Percentiles rank a stretch among this genome's conserved stretches.
These are phyloP conservation scores for Suillus cothurnatus DNA, from an alignment of 768 basidiomycete genomes.

Conservation along the genomic window DNA sequence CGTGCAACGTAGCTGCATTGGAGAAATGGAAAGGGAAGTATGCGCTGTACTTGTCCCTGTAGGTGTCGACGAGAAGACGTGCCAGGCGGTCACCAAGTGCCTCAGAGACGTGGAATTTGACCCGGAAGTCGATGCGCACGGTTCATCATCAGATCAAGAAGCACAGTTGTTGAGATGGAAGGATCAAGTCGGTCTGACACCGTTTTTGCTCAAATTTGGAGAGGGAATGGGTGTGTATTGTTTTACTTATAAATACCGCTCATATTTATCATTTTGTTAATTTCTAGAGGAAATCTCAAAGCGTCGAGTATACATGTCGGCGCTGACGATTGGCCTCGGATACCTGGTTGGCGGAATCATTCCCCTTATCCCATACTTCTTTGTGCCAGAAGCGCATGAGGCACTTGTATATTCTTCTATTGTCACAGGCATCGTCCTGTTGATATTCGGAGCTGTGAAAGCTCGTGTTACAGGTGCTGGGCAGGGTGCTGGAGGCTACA, in stretches of 20 bases:
- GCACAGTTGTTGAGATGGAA: slow-evolving; percentile 62
- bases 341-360: slow-evolving; percentile 94
- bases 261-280: background rate
- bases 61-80: slow-evolving; percentile 85
- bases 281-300: slow-evolving; percentile 84
- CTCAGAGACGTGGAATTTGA: slow-evolving; percentile 69
- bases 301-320: slow-evolving; percentile 82
- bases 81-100: slow-evolving; percentile 76
- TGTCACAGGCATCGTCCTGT: slow-evolving; percentile 77
- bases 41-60: slow-evolving; percentile 83
- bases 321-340: slow-evolving; percentile 93
- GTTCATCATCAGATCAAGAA: slow-evolving; percentile 52
- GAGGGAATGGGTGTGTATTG: slow-evolving; percentile 73
- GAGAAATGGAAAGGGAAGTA: slow-evolving; percentile 97
- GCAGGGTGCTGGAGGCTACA: slow-evolving; percentile 58
- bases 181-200: slow-evolving; percentile 82
- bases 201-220: slow-evolving; percentile 96
- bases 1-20: slow-evolving; percentile 84
- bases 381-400: slow-evolving; percentile 68
- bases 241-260: background rate
- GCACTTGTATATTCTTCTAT: slow-evolving; percentile 72
- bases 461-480: slow-evolving; percentile 79
- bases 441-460: slow-evolving; percentile 87
- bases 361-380: slow-evolving; percentile 92
- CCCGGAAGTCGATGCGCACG: slow-evolving; percentile 20